Percentiles rank a stretch among this genome's conserved stretches.
These are phyloP conservation scores for Rhodosporidiobolus odoratus DNA, from an alignment of 768 basidiomycete genomes.

Conservation along the genomic window DNA sequence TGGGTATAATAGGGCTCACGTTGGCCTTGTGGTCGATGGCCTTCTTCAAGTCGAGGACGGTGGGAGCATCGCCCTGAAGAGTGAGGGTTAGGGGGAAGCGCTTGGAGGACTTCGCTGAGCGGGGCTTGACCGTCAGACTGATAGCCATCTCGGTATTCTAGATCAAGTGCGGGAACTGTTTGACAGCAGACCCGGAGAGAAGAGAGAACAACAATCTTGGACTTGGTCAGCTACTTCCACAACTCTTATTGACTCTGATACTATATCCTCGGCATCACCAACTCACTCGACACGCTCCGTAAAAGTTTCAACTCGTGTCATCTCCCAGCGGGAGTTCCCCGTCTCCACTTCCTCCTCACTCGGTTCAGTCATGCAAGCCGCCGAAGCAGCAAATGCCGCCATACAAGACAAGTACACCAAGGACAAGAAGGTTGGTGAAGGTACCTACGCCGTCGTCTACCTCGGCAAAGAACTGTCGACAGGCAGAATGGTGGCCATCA, in stretches of 20 bases:
- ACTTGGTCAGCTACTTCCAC: no score
- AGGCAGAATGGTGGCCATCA: conserved; percentile 84
- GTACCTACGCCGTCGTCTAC: conserved; percentile 56
- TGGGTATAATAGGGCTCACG: conserved; percentile 49
- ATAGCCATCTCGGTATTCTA: not conserved
- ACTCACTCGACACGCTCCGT: not conserved
- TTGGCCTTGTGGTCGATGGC: conserved; percentile 58
- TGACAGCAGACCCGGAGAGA: no score
- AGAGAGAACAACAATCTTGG: no score
- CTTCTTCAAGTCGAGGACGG: conserved; percentile 64
- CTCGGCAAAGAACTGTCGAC: conserved; percentile 57
- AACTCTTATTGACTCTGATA: no score
- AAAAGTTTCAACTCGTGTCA: not conserved
- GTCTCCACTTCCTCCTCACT: not conserved
- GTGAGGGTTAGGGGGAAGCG: conserved; percentile 31
- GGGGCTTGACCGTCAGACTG: conserved; percentile 25
- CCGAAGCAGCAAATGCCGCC: conserved; percentile 32
- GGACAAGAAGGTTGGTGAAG: conserved; percentile 55
- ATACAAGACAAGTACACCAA: conserved; percentile 43
- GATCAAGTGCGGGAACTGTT: no score
- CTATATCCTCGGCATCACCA: no score
- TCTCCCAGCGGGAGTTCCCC: not conserved
- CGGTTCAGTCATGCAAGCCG: conserved; percentile 27
- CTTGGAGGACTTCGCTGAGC: conserved; percentile 20
- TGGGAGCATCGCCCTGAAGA: conserved; percentile 49